These are phyloP conservation scores for Cyclotella choctawhatcheeana DNA, from an alignment of 108 stramenopile genomes.

Conservation along the genomic window DNA sequence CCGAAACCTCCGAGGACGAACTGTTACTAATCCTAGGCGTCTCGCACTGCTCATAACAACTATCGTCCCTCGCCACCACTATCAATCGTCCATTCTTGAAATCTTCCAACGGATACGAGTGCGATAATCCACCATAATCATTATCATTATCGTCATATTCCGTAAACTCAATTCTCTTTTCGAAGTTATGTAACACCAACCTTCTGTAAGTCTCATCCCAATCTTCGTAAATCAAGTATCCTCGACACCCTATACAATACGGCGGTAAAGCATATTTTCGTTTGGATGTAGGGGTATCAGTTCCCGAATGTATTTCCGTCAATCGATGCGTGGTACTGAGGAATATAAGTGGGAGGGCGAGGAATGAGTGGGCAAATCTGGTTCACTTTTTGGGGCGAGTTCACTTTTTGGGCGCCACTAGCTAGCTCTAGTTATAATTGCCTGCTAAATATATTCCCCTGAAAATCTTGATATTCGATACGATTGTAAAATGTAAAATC, in stretches of 20 bases:
- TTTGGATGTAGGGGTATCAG: conserved; percentile 16
- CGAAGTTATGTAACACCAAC: conserved; percentile 29
- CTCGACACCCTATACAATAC: conserved; percentile 28
- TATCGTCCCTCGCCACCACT: neutral
- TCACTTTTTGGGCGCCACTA: too few species aligned
- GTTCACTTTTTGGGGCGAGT: too few species aligned
- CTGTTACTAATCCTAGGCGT: neutral
- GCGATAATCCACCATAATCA: neutral
- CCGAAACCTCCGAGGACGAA: neutral
- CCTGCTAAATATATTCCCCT: too few species aligned
- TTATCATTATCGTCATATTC: neutral
- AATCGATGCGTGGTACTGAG: neutral
- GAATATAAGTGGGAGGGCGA: conserved; percentile 20
- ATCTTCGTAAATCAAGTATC: conserved; percentile 25
- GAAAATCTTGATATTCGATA: too few species aligned
- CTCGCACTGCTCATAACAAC: neutral
- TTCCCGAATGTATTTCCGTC: conserved; percentile 15
- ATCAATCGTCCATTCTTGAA: conserved; percentile 16
- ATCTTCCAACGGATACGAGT: neutral
- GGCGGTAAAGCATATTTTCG: conserved; percentile 13
- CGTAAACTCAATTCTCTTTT: conserved; percentile 15
- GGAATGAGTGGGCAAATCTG: too few species aligned
- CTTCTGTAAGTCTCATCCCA: conserved; percentile 2
- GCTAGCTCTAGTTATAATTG: too few species aligned
- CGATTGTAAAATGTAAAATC: too few species aligned